Conservation (phyloP, 345 rosid genomes). For the Hirschfeldia incana region DNA sequence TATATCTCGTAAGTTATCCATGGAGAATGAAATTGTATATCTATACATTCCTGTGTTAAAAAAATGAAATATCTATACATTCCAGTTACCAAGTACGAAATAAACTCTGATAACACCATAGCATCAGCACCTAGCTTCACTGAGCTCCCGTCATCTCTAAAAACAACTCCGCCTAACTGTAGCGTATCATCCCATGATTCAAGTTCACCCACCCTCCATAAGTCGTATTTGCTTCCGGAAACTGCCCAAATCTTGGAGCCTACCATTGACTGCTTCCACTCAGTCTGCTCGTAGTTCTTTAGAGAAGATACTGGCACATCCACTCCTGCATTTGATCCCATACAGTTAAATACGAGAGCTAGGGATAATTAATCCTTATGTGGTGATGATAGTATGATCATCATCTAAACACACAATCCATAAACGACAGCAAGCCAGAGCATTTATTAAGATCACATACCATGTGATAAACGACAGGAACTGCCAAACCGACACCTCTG, state of each 20-base stretch:
- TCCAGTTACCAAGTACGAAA: no score
- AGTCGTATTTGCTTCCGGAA: conserved; percentile 52
- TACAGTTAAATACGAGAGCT: no score
- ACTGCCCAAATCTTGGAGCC: conserved; percentile 85
- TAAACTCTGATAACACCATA: no score
- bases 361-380: no score
- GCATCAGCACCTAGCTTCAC: no score
- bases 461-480: no score
- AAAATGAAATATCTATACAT: no score
- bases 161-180: conserved; percentile 42
- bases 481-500: no score
- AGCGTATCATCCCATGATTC: conserved; percentile 82
- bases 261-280: conserved; percentile 73
- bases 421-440: background rate
- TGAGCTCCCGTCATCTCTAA: no score
- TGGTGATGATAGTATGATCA: no score
- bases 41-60: background rate
- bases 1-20: background rate
- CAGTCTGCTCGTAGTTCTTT: conserved; percentile 60
- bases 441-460: conserved; percentile 45
- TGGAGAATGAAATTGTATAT: conserved; percentile 6
- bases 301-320: conserved; percentile 75
- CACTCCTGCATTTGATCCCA: conserved; percentile 52
- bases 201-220: conserved; percentile 90
- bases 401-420: background rate